Evolutionary conservation across 2,329 filamentous ascomycete species (phyloP), one percentile per base, ranked within the genome.

Genomic region (Dactylonectria macrodidyma): DNA sequence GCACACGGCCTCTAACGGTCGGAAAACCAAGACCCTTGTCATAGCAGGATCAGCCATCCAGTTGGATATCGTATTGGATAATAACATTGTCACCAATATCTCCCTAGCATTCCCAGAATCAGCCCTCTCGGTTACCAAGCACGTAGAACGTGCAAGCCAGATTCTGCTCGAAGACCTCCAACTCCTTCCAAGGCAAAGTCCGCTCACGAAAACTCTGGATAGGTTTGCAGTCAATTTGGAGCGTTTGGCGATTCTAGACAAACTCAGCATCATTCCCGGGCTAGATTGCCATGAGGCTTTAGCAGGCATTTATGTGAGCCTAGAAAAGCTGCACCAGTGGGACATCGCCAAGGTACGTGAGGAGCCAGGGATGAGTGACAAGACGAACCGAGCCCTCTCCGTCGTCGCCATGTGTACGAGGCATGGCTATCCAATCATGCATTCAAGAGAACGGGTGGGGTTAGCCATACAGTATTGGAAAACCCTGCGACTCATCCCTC

Each of bases 211-310:
- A 75, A 90, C 86, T 9, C 83, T 96, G 33, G 90, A 92, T 67
- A 84, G 84, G 12, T 96, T 96, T 75, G 89, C 92, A 0, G 84
- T 84, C 36, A 95, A 95, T 76, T 84, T 97, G 41, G 90, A 93
- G 74, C 87, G 88, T 41, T 82, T 96, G 38, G 90, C 92, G 3
- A 86, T 81, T 5, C 81, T 95, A 62, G 94, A 96, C 77, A 91
- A 90, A 73, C 85, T 95, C 59, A 94, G 93, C 78, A 86, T 89
- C 24, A 84, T 87, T 34, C 90, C 90, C 1, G 88, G 88, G 5
- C 85, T 95, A 8, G 93, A 93, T 73, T 93, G 93, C 78, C 92
- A 93, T 77, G 92, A 94, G 77, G 93, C 93, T 0, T 84, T 95
- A 51, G 90, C 89, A 4, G 93, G 93, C 3, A 84, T 97, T 6